phyloP scores from a whole-genome alignment of 2,329 filamentous ascomycete species.

The Aspergillus floridensis region DNA sequence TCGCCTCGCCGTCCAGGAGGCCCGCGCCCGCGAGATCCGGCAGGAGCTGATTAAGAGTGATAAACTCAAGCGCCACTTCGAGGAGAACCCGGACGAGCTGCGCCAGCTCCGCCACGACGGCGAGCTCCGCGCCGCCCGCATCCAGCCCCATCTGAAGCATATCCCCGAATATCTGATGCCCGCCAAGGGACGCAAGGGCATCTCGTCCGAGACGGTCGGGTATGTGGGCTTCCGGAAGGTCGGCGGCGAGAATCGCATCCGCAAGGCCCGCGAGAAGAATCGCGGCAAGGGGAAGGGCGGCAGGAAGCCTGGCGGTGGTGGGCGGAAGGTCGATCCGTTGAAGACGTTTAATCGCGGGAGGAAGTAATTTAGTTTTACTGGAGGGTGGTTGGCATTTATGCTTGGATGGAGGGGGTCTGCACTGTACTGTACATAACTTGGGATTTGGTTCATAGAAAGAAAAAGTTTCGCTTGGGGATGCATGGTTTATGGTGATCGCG shows the following conservation, averaged over 20 bases:
- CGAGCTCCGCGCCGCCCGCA: constrained; percentile 76
- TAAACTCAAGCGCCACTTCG: constrained; percentile 91
- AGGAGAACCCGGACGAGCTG: constrained; percentile 90
- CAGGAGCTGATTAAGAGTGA: constrained; percentile 91
- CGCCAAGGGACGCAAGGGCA: constrained; percentile 66
- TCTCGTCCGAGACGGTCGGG: constrained; percentile 65
- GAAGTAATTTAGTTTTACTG: constrained; percentile 21
- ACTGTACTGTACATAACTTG: constrained; percentile 4
- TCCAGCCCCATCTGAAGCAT: constrained; percentile 87
- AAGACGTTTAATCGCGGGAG: constrained; percentile 74
- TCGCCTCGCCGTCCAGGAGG: constrained; percentile 83
- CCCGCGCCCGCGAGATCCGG: constrained; percentile 79
- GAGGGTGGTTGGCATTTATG: too few relatives aligned
- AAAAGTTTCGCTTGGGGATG: neutral
- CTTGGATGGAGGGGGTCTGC: neutral
- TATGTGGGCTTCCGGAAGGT: constrained; percentile 66
- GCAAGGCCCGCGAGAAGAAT: constrained; percentile 49
- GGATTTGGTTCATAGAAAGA: constrained; percentile 1
- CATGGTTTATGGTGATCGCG: neutral
- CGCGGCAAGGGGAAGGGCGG: constrained; percentile 42
- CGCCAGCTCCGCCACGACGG: constrained; percentile 85
- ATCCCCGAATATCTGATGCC: constrained; percentile 93
- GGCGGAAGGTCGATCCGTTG: constrained; percentile 70
- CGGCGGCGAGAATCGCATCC: constrained; percentile 50
- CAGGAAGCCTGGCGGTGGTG: constrained; percentile 52